phyloP scores from a whole-genome alignment of 805 yeast genomes.

The Cyberlindnera lachancei region DNA sequence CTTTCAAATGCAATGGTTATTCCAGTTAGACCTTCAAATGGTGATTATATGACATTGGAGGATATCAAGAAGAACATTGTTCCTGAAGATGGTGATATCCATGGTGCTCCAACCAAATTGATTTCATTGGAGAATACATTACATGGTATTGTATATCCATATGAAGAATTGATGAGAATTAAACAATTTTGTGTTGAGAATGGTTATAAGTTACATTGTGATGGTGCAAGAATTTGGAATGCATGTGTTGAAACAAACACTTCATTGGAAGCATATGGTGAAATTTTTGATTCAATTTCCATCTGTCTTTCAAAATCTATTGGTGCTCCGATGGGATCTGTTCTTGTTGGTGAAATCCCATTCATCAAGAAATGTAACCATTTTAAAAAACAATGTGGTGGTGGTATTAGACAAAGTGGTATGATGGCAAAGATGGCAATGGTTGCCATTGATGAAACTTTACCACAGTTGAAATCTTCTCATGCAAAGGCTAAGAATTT shows the following conservation, averaged over 20 bases:
- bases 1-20: constrained; percentile 88
- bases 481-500: constrained; percentile 45
- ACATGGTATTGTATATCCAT: constrained; percentile 76
- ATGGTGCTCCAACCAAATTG: constrained; percentile 78
- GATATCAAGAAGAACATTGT: constrained; percentile 55
- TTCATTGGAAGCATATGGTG: constrained; percentile 61
- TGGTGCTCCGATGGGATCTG: constrained; percentile 92
- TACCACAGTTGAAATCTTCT: constrained; percentile 38
- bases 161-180: constrained; percentile 70
- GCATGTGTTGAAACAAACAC: constrained; percentile 57
- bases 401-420: constrained; percentile 89
- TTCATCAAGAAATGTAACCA: constrained; percentile 69
- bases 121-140: constrained; percentile 81
- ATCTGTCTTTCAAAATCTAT: constrained; percentile 82
- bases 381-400: constrained; percentile 88
- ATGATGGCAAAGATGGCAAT: constrained; percentile 73
- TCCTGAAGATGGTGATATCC: constrained; percentile 75
- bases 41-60: constrained; percentile 66
- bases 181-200: constrained; percentile 60
- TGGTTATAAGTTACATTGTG: constrained; percentile 66
- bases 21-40: constrained; percentile 75
- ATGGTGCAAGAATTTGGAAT: constrained; percentile 93
- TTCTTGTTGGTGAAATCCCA: constrained; percentile 59
- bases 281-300: constrained; percentile 80
- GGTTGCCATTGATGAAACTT: constrained; percentile 67